phyloP scores from a whole-genome alignment of 2,329 filamentous ascomycete genomes.

The Curvularia verruculosa region DNA sequence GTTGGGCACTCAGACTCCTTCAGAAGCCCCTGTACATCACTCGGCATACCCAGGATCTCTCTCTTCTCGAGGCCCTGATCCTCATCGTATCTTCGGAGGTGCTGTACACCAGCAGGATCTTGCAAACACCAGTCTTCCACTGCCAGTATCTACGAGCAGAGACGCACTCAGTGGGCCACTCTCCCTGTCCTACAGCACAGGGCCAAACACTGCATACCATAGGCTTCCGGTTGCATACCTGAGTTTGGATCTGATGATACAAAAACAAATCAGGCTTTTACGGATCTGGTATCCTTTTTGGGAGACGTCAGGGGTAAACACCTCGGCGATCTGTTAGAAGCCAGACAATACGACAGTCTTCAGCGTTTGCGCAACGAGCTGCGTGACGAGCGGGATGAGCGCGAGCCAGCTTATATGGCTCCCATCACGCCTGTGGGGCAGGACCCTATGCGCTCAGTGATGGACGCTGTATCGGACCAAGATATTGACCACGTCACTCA shows the following conservation, averaged over 20 bases:
- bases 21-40: constrained; percentile 32
- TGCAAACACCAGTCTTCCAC: constrained; percentile 22
- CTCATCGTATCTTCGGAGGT: constrained; percentile 27
- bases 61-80: constrained; percentile 32
- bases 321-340: constrained; percentile 53
- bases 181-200: constrained; percentile 29
- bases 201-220: constrained; percentile 37
- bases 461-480: constrained; percentile 49
- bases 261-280: constrained; percentile 55
- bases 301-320: constrained; percentile 49
- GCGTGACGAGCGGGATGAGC: constrained; percentile 54
- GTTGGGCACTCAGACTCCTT: constrained; percentile 30
- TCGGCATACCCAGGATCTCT: constrained; percentile 29
- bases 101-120: constrained; percentile 26
- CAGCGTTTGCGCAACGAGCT: constrained; percentile 53
- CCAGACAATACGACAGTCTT: constrained; percentile 51
- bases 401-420: constrained; percentile 58
- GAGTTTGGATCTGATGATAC: constrained; percentile 55
- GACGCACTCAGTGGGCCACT: constrained; percentile 20
- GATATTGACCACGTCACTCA: constrained; percentile 54
- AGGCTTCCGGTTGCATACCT: constrained; percentile 50
- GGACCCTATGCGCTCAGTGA: constrained; percentile 50
- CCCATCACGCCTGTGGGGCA: constrained; percentile 54
- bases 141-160: constrained; percentile 22
- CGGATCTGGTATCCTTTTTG: constrained; percentile 50